phyloP scores from a whole-genome alignment of 1,139 yeast genomes.

The Arxiozyma slooffiae region DNA sequence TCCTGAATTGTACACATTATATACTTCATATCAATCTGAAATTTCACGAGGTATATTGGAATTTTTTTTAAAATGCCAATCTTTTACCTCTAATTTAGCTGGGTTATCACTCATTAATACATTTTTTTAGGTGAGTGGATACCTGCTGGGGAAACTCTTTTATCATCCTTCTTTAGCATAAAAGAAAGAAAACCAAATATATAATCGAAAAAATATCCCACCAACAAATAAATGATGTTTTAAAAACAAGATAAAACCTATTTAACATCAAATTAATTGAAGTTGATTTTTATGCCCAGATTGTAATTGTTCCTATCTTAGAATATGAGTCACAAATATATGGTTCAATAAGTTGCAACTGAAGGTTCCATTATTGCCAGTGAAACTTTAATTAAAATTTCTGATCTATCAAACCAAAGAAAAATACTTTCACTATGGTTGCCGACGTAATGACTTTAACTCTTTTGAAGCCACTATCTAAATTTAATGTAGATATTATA shows the following conservation, averaged over 20 bases:
- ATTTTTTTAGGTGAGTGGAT: conserved; percentile 93
- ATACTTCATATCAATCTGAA: conserved; percentile 97
- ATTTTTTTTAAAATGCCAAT: conserved; percentile 81
- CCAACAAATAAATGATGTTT: conserved; percentile 76
- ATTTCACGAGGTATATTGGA: conserved; percentile 94
- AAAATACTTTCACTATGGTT: conserved; percentile 75
- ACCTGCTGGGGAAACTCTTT: conserved; percentile 97
- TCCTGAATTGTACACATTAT: conserved; percentile 98
- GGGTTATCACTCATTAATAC: conserved; percentile 92
- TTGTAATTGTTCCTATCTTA: conserved; percentile 7
- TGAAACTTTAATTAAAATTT: conserved; percentile 42
- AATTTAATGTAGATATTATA: conserved; percentile 86
- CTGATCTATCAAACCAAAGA: conserved; percentile 59
- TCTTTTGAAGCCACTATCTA: conserved; percentile 70
- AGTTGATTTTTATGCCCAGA: conserved; percentile 40
- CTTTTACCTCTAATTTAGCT: conserved; percentile 78
- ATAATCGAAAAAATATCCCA: conserved; percentile 71
- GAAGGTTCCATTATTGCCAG: conserved; percentile 57
- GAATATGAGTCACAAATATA: conserved; percentile 31
- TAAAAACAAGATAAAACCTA: conserved; percentile 69
- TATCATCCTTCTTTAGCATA: conserved; percentile 60
- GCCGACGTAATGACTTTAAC: conserved; percentile 86
- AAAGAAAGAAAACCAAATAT: conserved; percentile 58
- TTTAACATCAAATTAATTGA: conserved; percentile 56
- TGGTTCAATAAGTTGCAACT: conserved; percentile 86